These are phyloP conservation scores for Claviceps maximensis DNA, from an alignment of 2,329 filamentous ascomycete species.

Conservation along the genomic window DNA sequence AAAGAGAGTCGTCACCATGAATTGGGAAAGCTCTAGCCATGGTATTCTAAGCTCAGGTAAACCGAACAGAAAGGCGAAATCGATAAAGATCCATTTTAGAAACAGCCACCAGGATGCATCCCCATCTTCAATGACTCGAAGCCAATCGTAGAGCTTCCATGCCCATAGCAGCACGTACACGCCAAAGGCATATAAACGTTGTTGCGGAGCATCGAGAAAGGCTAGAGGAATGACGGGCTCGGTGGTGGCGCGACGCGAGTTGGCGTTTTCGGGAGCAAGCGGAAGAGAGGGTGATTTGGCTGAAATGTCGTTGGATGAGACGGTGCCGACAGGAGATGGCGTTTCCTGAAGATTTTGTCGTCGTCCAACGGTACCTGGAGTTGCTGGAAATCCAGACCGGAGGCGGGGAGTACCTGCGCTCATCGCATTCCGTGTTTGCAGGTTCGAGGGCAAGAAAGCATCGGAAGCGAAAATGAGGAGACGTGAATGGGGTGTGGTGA, in stretches of 20 bases:
- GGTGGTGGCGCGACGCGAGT: slow-evolving; percentile 14
- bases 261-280: slow-evolving; percentile 31
- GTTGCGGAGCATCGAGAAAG: slow-evolving; percentile 77
- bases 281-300: slow-evolving; percentile 27
- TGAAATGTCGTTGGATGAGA: slow-evolving; percentile 17
- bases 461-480: neutral
- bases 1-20: slow-evolving; percentile 58
- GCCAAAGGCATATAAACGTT: slow-evolving; percentile 76
- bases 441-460: slow-evolving; percentile 4
- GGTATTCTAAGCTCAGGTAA: slow-evolving; percentile 82
- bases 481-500: neutral
- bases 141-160: slow-evolving; percentile 83
- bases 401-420: slow-evolving; percentile 70
- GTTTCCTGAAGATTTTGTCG: slow-evolving; percentile 19
- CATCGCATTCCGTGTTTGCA: slow-evolving; percentile 51
- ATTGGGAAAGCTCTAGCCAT: slow-evolving; percentile 85
- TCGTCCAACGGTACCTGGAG: slow-evolving; percentile 42
- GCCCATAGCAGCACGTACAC: slow-evolving; percentile 63
- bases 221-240: slow-evolving; percentile 66
- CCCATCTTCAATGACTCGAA: slow-evolving; percentile 63
- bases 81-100: slow-evolving; percentile 83
- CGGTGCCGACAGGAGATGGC: slow-evolving; percentile 18
- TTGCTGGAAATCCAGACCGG: slow-evolving; percentile 69
- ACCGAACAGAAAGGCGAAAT: slow-evolving; percentile 76
- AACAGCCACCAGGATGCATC: slow-evolving; percentile 82